Evolutionary conservation across 768 basidiomycete species (phyloP).

Genomic region (Bullera alba): DNA sequence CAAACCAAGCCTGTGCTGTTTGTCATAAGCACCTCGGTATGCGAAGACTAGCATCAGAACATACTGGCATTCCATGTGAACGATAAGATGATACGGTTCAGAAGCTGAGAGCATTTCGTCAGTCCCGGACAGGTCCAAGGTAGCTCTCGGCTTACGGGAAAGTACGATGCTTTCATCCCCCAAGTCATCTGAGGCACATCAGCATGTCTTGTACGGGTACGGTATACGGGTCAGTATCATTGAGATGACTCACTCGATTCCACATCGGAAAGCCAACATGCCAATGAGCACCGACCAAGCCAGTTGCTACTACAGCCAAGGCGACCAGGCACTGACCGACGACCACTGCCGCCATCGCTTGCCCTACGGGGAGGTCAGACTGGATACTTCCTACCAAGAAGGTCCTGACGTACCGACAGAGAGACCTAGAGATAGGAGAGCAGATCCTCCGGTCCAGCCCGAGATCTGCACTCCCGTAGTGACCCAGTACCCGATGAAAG

Average conservation of each 20-base stretch:
- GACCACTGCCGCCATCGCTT: slow-evolving; percentile 28
- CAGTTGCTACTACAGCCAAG: slow-evolving; percentile 19
- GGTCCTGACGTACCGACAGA: slow-evolving; percentile 8
- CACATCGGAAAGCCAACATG: slow-evolving; percentile 40
- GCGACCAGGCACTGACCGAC: slow-evolving; percentile 22
- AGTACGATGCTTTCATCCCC: slow-evolving; percentile 19
- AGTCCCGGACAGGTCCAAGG: too few species aligned
- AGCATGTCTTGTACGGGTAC: too few species aligned
- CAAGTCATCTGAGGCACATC: too few species aligned
- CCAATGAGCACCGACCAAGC: slow-evolving; percentile 32
- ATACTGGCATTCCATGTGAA: slow-evolving; percentile 11
- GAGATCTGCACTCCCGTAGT: slow-evolving; percentile 29
- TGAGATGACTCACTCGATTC: too few species aligned
- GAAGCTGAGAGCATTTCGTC: slow-evolving; percentile 1
- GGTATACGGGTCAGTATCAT: too few species aligned
- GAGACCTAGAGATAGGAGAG: slow-evolving; percentile 30
- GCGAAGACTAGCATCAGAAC: not conserved
- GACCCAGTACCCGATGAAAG: slow-evolving; percentile 26
- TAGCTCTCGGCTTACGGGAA: slow-evolving; percentile 1
- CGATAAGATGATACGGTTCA: slow-evolving; percentile 9
- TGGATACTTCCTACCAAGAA: not conserved
- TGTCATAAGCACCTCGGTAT: not conserved
- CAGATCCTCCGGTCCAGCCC: slow-evolving; percentile 26
- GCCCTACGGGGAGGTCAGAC: slow-evolving; percentile 6
- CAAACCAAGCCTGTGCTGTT: slow-evolving; percentile 27